Evolutionary conservation across 2,329 filamentous ascomycete species (phyloP).

Genomic region (Monosporascus sp.): DNA sequence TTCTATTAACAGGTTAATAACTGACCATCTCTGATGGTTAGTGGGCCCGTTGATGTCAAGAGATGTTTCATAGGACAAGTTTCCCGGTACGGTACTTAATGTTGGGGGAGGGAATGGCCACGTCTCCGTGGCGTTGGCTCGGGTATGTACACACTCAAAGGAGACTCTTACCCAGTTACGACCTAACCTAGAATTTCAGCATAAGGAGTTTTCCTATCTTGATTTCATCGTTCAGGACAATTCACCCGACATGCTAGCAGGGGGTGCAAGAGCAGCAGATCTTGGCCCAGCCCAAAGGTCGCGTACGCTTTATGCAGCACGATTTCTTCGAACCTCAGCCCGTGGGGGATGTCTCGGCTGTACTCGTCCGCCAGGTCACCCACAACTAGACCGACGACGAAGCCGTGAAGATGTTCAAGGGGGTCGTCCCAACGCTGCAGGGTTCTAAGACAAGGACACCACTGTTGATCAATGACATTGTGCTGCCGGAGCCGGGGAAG

Average conservation of each 20-base stretch:
- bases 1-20: too few species aligned
- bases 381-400: constrained; percentile 10
- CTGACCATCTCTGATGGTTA: too few species aligned
- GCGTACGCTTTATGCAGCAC: constrained; percentile 14
- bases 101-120: too few species aligned
- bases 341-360: constrained; percentile 9
- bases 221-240: constrained; percentile 20
- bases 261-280: constrained; percentile 8
- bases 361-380: constrained; percentile 20
- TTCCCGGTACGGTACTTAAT: too few species aligned
- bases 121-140: too few species aligned
- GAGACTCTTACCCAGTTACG: too few species aligned
- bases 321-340: constrained; percentile 24
- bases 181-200: too few species aligned
- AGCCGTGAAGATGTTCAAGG: constrained; percentile 5
- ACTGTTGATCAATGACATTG: constrained; percentile 6
- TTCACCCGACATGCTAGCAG: constrained; percentile 11
- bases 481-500: background rate
- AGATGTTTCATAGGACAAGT: too few species aligned
- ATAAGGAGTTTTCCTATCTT: background rate
- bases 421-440: constrained; percentile 4
- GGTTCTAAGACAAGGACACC: constrained; percentile 1
- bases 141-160: too few species aligned
- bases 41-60: too few species aligned
- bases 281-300: constrained; percentile 9